These are phyloP conservation scores for Platismatia glauca DNA, from an alignment of 495 filamentous ascomycete genomes.

Conservation along the genomic window DNA sequence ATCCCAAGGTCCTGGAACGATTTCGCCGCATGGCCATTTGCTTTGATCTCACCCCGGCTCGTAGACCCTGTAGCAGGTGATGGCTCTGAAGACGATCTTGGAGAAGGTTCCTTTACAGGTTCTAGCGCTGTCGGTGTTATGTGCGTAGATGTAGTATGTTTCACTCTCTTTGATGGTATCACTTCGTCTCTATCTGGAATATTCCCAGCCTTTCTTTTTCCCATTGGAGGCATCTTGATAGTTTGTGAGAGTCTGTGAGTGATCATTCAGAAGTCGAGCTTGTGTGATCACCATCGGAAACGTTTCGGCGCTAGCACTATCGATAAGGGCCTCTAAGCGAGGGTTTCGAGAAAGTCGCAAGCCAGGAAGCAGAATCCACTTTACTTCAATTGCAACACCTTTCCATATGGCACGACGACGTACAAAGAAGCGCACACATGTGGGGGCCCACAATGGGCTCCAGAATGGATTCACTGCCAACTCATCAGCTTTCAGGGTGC, in stretches of 20 bases:
- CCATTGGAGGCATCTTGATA: not conserved
- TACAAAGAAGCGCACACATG: slow-evolving; percentile 84
- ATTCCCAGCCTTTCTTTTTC: not conserved
- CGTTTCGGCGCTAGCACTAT: slow-evolving; percentile 11
- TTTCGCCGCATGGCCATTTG: slow-evolving; percentile 35
- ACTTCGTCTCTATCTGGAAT: not conserved
- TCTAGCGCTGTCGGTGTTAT: not conserved
- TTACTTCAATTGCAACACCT: not conserved
- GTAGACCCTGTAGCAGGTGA: not conserved
- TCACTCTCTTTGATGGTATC: not conserved
- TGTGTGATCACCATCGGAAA: too few species aligned
- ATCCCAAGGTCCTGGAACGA: slow-evolving; percentile 81
- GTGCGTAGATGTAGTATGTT: not conserved
- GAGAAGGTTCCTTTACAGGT: not conserved
- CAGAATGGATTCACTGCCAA: slow-evolving; percentile 33
- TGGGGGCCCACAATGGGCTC: slow-evolving; percentile 55
- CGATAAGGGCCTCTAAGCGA: slow-evolving; percentile 6
- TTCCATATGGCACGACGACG: slow-evolving; percentile 64
- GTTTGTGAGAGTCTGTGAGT: not conserved
- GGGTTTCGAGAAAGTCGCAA: not conserved
- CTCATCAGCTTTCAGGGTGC: slow-evolving; percentile 49
- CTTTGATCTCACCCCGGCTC: not conserved
- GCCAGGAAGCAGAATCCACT: not conserved
- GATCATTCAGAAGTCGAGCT: not conserved
- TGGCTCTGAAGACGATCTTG: not conserved